Evolutionary conservation across 2,329 filamentous ascomycete species (phyloP), one percentile per base, ranked within the genome.

Genomic region (Xylaria sp.): DNA sequence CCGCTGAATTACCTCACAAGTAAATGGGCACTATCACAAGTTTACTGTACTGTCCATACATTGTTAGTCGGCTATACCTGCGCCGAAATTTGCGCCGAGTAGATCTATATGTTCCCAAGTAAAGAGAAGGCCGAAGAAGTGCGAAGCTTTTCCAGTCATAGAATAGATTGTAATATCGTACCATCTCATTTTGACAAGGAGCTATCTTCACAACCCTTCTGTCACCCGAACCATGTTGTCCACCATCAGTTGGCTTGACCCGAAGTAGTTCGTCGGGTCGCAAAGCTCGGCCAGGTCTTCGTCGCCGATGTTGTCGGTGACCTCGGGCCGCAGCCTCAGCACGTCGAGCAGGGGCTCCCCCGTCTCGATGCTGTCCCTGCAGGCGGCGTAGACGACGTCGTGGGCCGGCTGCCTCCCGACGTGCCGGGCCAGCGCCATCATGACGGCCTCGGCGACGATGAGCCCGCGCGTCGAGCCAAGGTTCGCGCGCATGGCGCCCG

Each of bases 391-490:
- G 2, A 84, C 80, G 37, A 82, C 70, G 59, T 84, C 80, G 64
- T 84, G 81, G 2, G 80, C 80, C 17, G 74, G 71, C 54, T 80
- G 78, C 13, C 81, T 71, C 7, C 81, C 81, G 39, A 81, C 68
- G 66, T 76, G 69, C 16, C 74, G 72, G n/a, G 80, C 82, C 45
- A 84, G 70, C 1, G 74, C 77, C 82, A 84, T 84, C 81, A 84
- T 84, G n/a, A 84, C 78, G 2, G 81, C 80, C 68, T 84, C 82
- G 0, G 74, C 80, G 11, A 83, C 81, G 58, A 84, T 84, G 18
- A 84, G 65, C 0, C 81, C 81, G 39, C 70, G 70, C 0, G 79
- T 82, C 1, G 76, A 80, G 42, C 75, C 71, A 1, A 84, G 69
- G 56, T 84, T 85, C 0, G 67, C 63, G 48, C 75, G 60, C 80